Evolutionary conservation across 371 early-diverging fungal genomes (phyloP), one percentile per base, ranked within the genome.

Genomic region (Mortierella sp.): DNA sequence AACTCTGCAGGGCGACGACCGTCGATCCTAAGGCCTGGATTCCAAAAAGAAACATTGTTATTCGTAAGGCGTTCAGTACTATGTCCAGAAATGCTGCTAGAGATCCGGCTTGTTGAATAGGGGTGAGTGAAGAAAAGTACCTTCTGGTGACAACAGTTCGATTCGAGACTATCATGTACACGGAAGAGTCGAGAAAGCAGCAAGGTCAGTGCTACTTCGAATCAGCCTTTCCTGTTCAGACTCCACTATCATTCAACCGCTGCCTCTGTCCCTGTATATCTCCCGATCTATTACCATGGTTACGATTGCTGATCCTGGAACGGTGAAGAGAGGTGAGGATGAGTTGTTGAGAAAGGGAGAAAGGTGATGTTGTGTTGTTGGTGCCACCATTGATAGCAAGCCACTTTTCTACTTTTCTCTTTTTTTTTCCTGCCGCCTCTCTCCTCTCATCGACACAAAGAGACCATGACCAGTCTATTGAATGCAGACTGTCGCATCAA

Each of bases 1-100:
- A 98, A 83, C 80, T 98, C 98, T 61, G 89, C 88, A 5, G 96
- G 89, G 41, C 98, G 87, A 57, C 98, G 89, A 59, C 98, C 98
- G 65, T 98, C 98, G 13, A 93, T 76, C 19, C 98, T 91, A n/a
- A 98, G 88, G 24, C 95, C 94, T 87, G 73, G 7, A 2, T 10
- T 23, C n/a, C 23, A 26, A 8, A 9, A 6, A 5, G 3, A 30
- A 51, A 27, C 4, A 26, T 42, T 10, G 14, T 27, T 27, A 26
- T 27, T 26, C 6, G n/a, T n/a, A n/a, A n/a, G n/a, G n/a, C n/a
- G n/a, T n/a, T n/a, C n/a, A n/a, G n/a, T n/a, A n/a, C n/a, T n/a
- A n/a, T n/a, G n/a, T n/a, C n/a, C n/a, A n/a, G n/a, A n/a, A n/a
- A n/a, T n/a, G n/a, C n/a, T n/a, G n/a, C n/a, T n/a, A n/a, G n/a